Base-by-base conservation (phyloP, 768 basidiomycete genomes). In the Boletus rufocinnamomeus region DNA sequence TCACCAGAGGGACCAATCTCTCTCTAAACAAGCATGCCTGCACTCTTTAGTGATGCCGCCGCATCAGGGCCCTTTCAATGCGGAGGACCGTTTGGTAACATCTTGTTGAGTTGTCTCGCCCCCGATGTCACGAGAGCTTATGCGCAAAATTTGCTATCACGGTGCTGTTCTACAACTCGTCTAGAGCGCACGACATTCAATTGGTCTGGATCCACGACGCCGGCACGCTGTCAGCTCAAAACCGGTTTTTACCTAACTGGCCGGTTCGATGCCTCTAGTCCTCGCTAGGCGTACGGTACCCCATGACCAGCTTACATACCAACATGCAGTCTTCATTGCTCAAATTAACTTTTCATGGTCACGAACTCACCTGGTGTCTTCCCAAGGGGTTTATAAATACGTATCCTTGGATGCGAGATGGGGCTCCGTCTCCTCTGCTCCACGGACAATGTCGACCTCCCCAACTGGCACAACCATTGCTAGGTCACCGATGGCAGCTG, bases 311-410 rank as follows among this genome's bases (percentile, higher is more conserved):
- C 28, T 58, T 50, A 44, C 10, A 8, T 13, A 2, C 37, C 5
- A 45, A 32, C 30, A 50, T 35, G 32, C 43, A n/a, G 25, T 19
- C 23, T 28, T 38, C n/a, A 28, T 44, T 28, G 32, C 37, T 35
- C 23, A 52, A 38, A 6, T n/a, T 17, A 27, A 37, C 34, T 16
- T 35, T 46, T 17, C 40, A 17, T n/a, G 57, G 21, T 21, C 25
- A 46, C 38, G 11, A 11, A 35, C 27, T 34, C 57, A 46, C n/a
- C 30, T 40, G 14, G 47, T 40, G 40, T 27, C 50, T 54, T 58
- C 44, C 47, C 48, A 47, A 51, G 44, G 19, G 11, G 30, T 45
- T 50, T 55, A 56, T 53, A 61, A 50, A 53, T 50, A 56, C 35
- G 10, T 23, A 14, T 28, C 40, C 10, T 49, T 49, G 47, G 19